A percentile compares a stretch with the other conserved stretches of the same genome.
Evolutionary conservation across 176 grass and related monocot genomes (phyloP).

Genomic region (Pontederia paniculata): DNA sequence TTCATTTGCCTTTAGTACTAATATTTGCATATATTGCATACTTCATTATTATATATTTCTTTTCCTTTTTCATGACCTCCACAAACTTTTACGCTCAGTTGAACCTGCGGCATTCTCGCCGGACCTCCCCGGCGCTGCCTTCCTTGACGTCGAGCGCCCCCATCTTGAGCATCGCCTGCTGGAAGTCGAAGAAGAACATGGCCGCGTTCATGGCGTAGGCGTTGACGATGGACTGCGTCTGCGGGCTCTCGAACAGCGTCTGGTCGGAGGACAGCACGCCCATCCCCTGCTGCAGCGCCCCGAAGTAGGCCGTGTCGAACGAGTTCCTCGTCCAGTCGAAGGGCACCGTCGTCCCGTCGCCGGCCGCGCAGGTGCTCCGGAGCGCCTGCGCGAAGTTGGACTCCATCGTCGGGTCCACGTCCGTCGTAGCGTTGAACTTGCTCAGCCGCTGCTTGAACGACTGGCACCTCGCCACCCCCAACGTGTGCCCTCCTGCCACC

Average conservation of each 20-base stretch:
- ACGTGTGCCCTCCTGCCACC: slow-evolving; percentile 62
- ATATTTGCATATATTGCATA: no score
- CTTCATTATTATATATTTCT: no score
- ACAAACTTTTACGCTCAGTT: slow-evolving; percentile 18
- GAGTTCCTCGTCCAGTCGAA: slow-evolving; percentile 49
- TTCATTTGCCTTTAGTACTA: no score
- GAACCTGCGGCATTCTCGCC: slow-evolving; percentile 39
- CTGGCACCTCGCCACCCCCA: slow-evolving; percentile 53
- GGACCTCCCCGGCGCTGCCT: slow-evolving; percentile 52
- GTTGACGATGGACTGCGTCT: slow-evolving; percentile 48
- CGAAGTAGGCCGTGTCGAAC: slow-evolving; percentile 64
- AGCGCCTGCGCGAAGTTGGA: slow-evolving; percentile 18
- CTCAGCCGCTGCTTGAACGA: slow-evolving; percentile 37
- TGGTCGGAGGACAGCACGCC: slow-evolving; percentile 71
- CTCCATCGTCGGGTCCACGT: slow-evolving; percentile 39
- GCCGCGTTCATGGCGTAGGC: slow-evolving; percentile 46
- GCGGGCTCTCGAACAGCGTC: slow-evolving; percentile 46
- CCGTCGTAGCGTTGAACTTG: slow-evolving; percentile 3
- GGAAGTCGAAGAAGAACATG: slow-evolving; percentile 74
- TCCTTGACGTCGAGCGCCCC: slow-evolving; percentile 70
- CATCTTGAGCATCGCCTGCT: slow-evolving; percentile 81
- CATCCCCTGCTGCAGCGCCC: slow-evolving; percentile 38
- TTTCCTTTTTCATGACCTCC: no score
- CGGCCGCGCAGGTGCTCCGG: slow-evolving; percentile 28
- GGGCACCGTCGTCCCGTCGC: slow-evolving; percentile 31